These are phyloP conservation scores for Phytomonas sp. DNA, from an alignment of 208 protist genomes.

Conservation along the genomic window DNA sequence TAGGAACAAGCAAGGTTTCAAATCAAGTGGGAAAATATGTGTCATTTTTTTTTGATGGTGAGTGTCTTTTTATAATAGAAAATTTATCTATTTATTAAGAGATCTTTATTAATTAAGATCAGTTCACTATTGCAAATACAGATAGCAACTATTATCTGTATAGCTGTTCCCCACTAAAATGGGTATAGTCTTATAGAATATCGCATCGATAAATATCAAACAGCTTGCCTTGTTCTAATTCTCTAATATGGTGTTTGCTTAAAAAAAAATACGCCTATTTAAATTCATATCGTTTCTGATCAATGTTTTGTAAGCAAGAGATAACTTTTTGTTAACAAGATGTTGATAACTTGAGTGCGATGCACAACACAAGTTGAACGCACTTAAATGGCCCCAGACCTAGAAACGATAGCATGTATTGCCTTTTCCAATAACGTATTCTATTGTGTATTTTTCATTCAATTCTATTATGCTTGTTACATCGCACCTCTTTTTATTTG, in stretches of 20 bases:
- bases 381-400: neutral
- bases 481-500: neutral
- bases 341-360: neutral
- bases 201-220: neutral
- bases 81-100: no score
- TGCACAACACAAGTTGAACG: neutral
- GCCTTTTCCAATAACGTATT: neutral
- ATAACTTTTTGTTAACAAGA: neutral
- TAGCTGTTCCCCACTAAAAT: neutral
- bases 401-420: no score
- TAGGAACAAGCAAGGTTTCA: neutral
- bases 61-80: conserved; percentile 4
- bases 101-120: no score
- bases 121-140: no score
- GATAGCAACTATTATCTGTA: neutral
- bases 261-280: conserved; percentile 5
- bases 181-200: neutral
- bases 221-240: neutral
- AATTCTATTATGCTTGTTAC: neutral
- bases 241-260: neutral
- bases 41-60: conserved; percentile 5
- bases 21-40: conserved; percentile 2
- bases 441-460: neutral
- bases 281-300: neutral
- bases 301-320: neutral